These are phyloP conservation scores for Thalia dealbata DNA, from an alignment of 176 grass and related monocot species.

Conservation along the genomic window DNA sequence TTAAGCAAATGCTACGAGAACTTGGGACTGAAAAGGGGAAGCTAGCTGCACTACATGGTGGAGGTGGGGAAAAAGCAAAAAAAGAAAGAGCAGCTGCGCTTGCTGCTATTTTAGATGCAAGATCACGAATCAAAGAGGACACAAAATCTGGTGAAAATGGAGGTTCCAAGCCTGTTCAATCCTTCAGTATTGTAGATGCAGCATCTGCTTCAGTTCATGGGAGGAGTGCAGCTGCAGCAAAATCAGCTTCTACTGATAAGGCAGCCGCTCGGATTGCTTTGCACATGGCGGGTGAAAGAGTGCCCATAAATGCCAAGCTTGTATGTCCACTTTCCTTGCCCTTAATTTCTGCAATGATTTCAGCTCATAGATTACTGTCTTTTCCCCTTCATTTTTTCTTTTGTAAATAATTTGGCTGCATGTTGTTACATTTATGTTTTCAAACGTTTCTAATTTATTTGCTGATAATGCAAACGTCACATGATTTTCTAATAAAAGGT, in stretches of 20 bases:
- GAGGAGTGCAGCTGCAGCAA: conserved; percentile 80
- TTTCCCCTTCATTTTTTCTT: conserved; percentile 12
- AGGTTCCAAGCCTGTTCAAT: conserved; percentile 45
- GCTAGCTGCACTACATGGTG: conserved; percentile 65
- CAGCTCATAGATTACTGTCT: not conserved
- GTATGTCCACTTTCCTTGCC: conserved; percentile 29
- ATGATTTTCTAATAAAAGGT: conserved; percentile 12
- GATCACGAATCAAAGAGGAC: conserved; percentile 43
- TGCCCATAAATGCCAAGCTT: conserved; percentile 88
- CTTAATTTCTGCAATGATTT: conserved; percentile 14
- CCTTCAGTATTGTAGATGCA: conserved; percentile 98
- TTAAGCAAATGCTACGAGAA: conserved; percentile 94
- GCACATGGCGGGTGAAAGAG: conserved; percentile 75
- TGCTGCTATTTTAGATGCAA: conserved; percentile 48
- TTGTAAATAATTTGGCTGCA: not conserved
- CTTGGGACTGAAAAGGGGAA: conserved; percentile 95
- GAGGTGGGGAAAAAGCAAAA: conserved; percentile 85
- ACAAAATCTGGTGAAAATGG: conserved; percentile 36
- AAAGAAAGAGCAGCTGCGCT: conserved; percentile 85
- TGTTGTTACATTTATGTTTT: not conserved
- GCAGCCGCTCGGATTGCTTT: conserved; percentile 84
- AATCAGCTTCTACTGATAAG: conserved; percentile 73
- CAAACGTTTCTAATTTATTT: not conserved
- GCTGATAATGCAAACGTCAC: not conserved
- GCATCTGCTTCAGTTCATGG: conserved; percentile 95